Evolutionary conservation across 140 eudicot species (phyloP), one percentile per base, ranked within the genome.

Genomic region (Senecio squalidus): DNA sequence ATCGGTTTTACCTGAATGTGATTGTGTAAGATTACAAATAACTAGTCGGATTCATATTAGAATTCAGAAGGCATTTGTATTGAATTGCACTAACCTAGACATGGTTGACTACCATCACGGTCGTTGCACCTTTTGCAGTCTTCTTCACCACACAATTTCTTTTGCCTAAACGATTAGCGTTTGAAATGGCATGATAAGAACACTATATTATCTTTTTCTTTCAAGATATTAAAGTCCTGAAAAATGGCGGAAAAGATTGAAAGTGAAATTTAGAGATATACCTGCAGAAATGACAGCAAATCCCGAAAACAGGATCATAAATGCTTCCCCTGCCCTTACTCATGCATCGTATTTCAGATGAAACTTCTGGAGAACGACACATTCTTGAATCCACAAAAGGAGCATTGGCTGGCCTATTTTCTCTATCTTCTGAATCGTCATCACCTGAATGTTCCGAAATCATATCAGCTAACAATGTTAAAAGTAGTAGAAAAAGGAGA

Each of bases 281-380:
- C 94, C 94, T 80, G 94, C 94, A 84, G 53, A 80, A 84, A 51
- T 84, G 94, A 78, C 88, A 84, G 70, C 85, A 84, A 62, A 84
- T 80, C 21, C 94, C 94, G 25, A 60, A 81, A 78, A 69, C 73
- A 53, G 94, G 83, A 73, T 84, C 85, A 49, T 80, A 84, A 30
- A 84, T 33, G 48, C 81, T 81, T 20, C 94, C 94, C 54, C 88
- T 81, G 29, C 70, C 72, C 30, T 75, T 84, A 72, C 88, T 80
- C 34, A 49, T 64, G 49, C 94, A 84, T 26, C 94, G 85, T 63
- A 65, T 59, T 72, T 72, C 77, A 0, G 72, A 49, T 31, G 84
- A 66, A 46, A 66, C 70, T 2, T 52, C 72, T 0, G 68, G 30
- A 15, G 85, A 72, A 75, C 52, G 54, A 30, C 60, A 39, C 5